These are phyloP conservation scores for Lojkania enalia DNA, from an alignment of 2,329 filamentous ascomycete species.

Conservation along the genomic window DNA sequence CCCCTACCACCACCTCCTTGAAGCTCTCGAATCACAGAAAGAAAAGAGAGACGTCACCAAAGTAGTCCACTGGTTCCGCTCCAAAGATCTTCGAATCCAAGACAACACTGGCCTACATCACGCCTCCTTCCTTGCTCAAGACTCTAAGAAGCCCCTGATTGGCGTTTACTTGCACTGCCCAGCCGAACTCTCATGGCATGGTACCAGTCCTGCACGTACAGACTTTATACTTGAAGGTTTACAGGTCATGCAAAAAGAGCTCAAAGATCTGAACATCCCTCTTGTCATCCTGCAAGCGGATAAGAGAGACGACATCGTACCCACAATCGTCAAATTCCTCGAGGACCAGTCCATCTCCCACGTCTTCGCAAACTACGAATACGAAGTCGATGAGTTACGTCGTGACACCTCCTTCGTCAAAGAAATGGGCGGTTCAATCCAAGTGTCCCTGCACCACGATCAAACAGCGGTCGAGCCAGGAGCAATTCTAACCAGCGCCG, in stretches of 20 bases:
- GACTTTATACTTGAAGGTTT: constrained; percentile 55
- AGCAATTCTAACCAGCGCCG: constrained; percentile 46
- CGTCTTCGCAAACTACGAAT: constrained; percentile 54
- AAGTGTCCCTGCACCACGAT: constrained; percentile 53
- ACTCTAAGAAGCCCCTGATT: constrained; percentile 48
- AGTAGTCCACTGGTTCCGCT: constrained; percentile 57
- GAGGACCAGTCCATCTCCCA: constrained; percentile 51
- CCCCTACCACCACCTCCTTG: constrained; percentile 49
- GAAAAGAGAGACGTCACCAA: constrained; percentile 44
- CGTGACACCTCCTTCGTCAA: constrained; percentile 52
- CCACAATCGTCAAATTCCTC: constrained; percentile 48
- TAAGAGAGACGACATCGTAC: constrained; percentile 48
- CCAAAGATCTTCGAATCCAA: constrained; percentile 55
- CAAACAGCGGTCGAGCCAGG: constrained; percentile 55
- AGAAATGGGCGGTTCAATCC: constrained; percentile 40
- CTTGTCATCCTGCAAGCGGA: constrained; percentile 51
- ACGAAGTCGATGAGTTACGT: constrained; percentile 51
- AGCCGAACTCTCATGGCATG: constrained; percentile 56
- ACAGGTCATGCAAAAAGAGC: constrained; percentile 49
- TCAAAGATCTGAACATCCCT: constrained; percentile 54
- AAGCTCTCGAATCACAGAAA: constrained; percentile 45
- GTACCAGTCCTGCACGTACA: constrained; percentile 52
- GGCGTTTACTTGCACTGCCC: constrained; percentile 53
- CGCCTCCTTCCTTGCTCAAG: constrained; percentile 52
- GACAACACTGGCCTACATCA: constrained; percentile 55